phyloP scores from a whole-genome alignment of 805 yeast species.

The Metschnikowia chrysomelidarum region DNA sequence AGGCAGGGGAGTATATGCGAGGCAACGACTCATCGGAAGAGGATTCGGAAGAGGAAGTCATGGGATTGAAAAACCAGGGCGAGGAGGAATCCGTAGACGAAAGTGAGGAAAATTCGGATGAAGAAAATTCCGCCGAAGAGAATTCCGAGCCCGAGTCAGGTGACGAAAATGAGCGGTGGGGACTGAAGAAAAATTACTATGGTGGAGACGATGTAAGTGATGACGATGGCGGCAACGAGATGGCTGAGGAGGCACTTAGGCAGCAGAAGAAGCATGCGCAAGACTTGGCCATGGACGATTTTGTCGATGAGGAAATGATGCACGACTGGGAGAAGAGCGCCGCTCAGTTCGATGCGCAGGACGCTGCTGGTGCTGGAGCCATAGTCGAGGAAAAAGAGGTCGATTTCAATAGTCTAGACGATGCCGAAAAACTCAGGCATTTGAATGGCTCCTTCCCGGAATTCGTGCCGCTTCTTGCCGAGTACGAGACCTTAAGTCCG shows the following conservation, averaged over 20 bases:
- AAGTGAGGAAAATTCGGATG: slow-evolving; percentile 49
- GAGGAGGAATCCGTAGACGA: slow-evolving; percentile 19
- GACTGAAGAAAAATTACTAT: slow-evolving; percentile 48
- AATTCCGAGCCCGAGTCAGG: slow-evolving; percentile 46
- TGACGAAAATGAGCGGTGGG: slow-evolving; percentile 43
- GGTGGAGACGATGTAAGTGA: slow-evolving; percentile 61
- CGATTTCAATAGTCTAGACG: slow-evolving; percentile 39
- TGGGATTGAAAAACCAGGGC: slow-evolving; percentile 30
- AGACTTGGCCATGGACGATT: slow-evolving; percentile 64
- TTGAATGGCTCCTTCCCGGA: slow-evolving; percentile 76
- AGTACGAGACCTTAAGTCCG: slow-evolving; percentile 46
- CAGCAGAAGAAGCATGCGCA: slow-evolving; percentile 73
- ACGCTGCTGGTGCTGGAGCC: slow-evolving; percentile 15
- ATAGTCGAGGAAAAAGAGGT: slow-evolving; percentile 17
- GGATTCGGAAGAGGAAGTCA: slow-evolving; percentile 56
- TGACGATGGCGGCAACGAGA: slow-evolving; percentile 75
- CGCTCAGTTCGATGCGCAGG: slow-evolving; percentile 44
- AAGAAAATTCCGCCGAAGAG: slow-evolving; percentile 30
- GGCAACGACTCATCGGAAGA: slow-evolving; percentile 34
- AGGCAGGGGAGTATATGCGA: slow-evolving; percentile 48
- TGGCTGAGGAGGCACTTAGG: slow-evolving; percentile 85
- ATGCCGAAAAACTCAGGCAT: slow-evolving; percentile 50
- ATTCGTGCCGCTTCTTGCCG: slow-evolving; percentile 71
- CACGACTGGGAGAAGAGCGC: slow-evolving; percentile 72
- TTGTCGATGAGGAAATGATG: slow-evolving; percentile 66